These are phyloP conservation scores for Spathaspora boniae DNA, from an alignment of 805 yeast genomes.

Conservation along the genomic window DNA sequence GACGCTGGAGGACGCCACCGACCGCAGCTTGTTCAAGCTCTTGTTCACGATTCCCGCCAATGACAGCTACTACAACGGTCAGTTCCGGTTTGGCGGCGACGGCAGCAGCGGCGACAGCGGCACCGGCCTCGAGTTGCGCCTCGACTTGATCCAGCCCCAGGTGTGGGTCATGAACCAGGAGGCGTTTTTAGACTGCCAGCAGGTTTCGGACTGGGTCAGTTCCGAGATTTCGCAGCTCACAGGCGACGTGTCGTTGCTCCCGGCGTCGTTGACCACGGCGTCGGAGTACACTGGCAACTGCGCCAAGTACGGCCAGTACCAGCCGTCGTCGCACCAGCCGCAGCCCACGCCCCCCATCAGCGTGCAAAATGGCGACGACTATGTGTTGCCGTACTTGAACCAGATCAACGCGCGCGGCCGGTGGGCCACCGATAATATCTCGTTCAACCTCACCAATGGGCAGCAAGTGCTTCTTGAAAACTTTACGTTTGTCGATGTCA, in stretches of 20 bases:
- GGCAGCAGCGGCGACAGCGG: not conserved
- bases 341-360: constrained; percentile 10
- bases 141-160: constrained; percentile 37
- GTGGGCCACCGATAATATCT: constrained; percentile 22
- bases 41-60: constrained; percentile 14
- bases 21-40: constrained; percentile 8
- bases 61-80: constrained; percentile 17
- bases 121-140: constrained; percentile 12
- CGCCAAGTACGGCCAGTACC: constrained; percentile 25
- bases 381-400: constrained; percentile 27
- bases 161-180: constrained; percentile 34
- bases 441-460: constrained; percentile 13
- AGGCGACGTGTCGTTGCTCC: constrained; percentile 4
- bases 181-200: constrained; percentile 21
- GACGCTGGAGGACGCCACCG: constrained; percentile 3
- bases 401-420: constrained; percentile 25
- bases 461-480: constrained; percentile 13
- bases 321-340: constrained; percentile 11
- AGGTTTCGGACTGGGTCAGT: constrained; percentile 17
- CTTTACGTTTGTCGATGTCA: constrained; percentile 27
- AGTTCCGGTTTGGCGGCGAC: constrained; percentile 6
- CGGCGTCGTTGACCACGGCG: constrained; percentile 16
- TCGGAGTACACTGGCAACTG: constrained; percentile 25
- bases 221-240: too few relatives aligned
- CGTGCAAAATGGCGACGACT: constrained; percentile 14